These are phyloP conservation scores for Sporothrix brunneoviolacea DNA, from an alignment of 2,329 filamentous ascomycete genomes.

Conservation along the genomic window DNA sequence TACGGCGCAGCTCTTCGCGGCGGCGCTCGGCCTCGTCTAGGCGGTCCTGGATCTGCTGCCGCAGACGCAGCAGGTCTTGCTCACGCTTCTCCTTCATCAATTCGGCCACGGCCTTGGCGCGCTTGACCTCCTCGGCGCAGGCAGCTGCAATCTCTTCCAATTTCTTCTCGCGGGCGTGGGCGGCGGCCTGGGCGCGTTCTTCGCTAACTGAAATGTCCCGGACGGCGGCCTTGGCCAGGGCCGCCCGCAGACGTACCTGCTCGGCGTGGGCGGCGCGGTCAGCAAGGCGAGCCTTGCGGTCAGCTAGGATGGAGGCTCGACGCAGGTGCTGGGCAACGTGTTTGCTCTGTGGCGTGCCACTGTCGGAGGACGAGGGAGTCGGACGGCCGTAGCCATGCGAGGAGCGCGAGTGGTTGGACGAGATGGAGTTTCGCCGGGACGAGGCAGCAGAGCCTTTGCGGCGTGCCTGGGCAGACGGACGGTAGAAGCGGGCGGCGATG, in stretches of 20 bases:
- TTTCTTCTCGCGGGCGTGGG: slow-evolving; percentile 72
- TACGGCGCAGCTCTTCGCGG: slow-evolving; percentile 57
- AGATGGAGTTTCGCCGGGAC: slow-evolving; percentile 72
- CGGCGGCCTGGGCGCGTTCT: slow-evolving; percentile 69
- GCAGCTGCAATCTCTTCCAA: slow-evolving; percentile 73
- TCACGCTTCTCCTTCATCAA: slow-evolving; percentile 75
- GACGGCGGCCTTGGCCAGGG: slow-evolving; percentile 63
- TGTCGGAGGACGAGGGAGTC: slow-evolving; percentile 25
- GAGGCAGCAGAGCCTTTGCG: slow-evolving; percentile 71
- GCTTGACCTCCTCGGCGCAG: slow-evolving; percentile 76
- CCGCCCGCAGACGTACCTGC: slow-evolving; percentile 71
- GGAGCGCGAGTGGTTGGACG: slow-evolving; percentile 65
- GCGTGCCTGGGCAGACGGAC: slow-evolving; percentile 52
- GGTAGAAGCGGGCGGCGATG: slow-evolving; percentile 73
- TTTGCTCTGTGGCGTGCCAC: slow-evolving; percentile 61
- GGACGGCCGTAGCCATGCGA: slow-evolving; percentile 50
- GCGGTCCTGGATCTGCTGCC: slow-evolving; percentile 71
- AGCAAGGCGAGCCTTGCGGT: slow-evolving; percentile 70
- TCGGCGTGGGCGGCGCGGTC: slow-evolving; percentile 77
- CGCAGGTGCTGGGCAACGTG: slow-evolving; percentile 73
- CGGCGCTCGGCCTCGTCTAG: slow-evolving; percentile 70
- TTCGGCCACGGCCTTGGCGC: slow-evolving; percentile 76
- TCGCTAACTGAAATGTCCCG: slow-evolving; percentile 61
- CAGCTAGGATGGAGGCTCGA: slow-evolving; percentile 72
- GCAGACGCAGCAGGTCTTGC: slow-evolving; percentile 62